Evolutionary conservation across 2,329 filamentous ascomycete genomes (phyloP), one percentile per base, ranked within the genome.

Genomic region (Penicillium sp.): DNA sequence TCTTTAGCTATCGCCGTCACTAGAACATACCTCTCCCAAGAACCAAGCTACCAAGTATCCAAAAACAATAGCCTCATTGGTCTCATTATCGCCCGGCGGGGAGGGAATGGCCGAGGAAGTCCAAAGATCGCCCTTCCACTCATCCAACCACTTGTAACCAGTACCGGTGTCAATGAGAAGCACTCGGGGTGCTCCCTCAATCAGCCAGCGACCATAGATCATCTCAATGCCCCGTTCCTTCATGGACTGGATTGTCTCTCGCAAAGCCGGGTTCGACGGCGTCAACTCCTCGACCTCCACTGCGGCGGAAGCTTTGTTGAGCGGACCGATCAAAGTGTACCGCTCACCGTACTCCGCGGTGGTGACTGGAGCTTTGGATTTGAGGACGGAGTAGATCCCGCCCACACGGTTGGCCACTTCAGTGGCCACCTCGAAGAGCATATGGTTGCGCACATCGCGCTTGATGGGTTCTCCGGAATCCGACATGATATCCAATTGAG

Each of bases 21-120:
- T 22, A 38, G 7, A 28, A 67, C 79, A 64, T 77, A 95, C 91
- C 83, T 97, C 93, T 75, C 93, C 93, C 57, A 99, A 77, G 72
- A 97, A 97, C 93, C 93, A 99, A 28, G 93, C 91, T 37, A 97
- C 89, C 51, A 99, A 75, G 68, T 99, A 99, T 43, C 93, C 93
- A 75, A 97, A 97, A 35, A 97, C 89, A 67, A 97, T 93, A 34
- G 93, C 87, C 73, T 97, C 93, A 67, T 96, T 97, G 46, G 93
- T 96, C 77, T 99, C 93, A 44, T 91, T 86, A 65, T 99, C 93
- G 56, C 84, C 84, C 7, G 88, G 86, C 10, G 93, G 93, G 12
- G 90, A 89, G n/a, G 93, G 93, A 62, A 99, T 97, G 58, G 89
- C 88, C 22, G 92, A 87, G 9, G 84, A 83, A 61, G 91, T 89